A percentile compares a stretch with the other conserved stretches of the same genome.
These are phyloP conservation scores for Metschnikowia baotianmanensis DNA, from an alignment of 805 yeast genomes.

Conservation along the genomic window DNA sequence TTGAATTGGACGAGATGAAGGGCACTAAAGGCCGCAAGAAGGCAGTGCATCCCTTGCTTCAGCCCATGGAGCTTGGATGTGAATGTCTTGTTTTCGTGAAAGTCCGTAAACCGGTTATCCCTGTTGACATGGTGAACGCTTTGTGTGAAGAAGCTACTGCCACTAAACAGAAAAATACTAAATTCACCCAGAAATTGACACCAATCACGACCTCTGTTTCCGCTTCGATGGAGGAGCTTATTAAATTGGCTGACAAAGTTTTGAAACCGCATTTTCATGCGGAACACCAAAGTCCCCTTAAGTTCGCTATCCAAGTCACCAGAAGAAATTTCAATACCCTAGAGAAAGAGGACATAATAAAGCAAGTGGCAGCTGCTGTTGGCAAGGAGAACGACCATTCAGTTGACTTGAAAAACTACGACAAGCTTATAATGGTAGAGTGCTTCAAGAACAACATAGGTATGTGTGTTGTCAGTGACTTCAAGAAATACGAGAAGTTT, in stretches of 20 bases:
- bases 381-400: conserved; percentile 68
- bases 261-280: conserved; percentile 66
- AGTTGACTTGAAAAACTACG: conserved; percentile 79
- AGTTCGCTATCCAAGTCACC: conserved; percentile 79
- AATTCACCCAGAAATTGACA: conserved; percentile 73
- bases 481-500: conserved; percentile 59
- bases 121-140: conserved; percentile 64
- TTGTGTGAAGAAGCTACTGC: conserved; percentile 61
- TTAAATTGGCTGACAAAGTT: conserved; percentile 56
- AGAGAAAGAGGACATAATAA: conserved; percentile 70
- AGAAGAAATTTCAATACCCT: conserved; percentile 75
- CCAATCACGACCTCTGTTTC: conserved; percentile 78
- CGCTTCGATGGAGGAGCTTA: conserved; percentile 67
- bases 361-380: conserved; percentile 65
- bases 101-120: conserved; percentile 73
- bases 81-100: conserved; percentile 87
- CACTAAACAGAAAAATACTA: conserved; percentile 54
- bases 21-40: conserved; percentile 42
- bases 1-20: conserved; percentile 66
- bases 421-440: conserved; percentile 77
- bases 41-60: conserved; percentile 32
- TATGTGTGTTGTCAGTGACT: conserved; percentile 73
- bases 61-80: conserved; percentile 64
- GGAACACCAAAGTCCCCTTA: conserved; percentile 36
- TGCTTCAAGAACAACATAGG: conserved; percentile 90